Base-by-base conservation (phyloP, 73 alveolate species). In the Halteria grandinella region DNA sequence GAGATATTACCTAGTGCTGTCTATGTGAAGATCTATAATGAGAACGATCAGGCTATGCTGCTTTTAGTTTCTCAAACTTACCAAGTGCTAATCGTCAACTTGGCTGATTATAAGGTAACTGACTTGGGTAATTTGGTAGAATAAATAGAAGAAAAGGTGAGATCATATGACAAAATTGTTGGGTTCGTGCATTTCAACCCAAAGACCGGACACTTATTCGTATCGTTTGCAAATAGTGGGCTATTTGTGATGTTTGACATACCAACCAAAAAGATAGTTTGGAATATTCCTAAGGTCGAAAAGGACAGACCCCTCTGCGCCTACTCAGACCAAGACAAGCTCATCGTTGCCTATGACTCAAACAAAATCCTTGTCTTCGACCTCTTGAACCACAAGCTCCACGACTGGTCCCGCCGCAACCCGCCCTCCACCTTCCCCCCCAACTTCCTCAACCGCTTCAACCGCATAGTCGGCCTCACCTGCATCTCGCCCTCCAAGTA, bases 371-470 rank as follows among this genome's bases (percentile, higher is more conserved):
- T 72, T 55, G 51, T 89, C 18, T 69, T 74, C 59, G 93, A 84
- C 44, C 64, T 62, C 20, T 18, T 20, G 18, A 63, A 76, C 45
- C 45, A 83, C 40, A 76, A 76, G 62, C 64, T 89, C 15, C 85
- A 81, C 45, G 81, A 84, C 18, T 89, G 96, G 96, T 69, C 92
- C 11, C 64, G 66, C 50, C 24, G 45, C 44, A 89, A 86, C 74
- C n/a, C n/a, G n/a, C 54, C 48, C 37, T 47, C 62, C 54, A 55
- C 69, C 33, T 83, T 83, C 80, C 95, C 95, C 27, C 18, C 29
- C 47, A 83, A 87, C 69, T 87, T 74, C 43, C 69, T 70, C 15
- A 87, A 59, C 36, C 72, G 95, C 84, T 87, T 55, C 52, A 87
- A 87, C 63, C 80, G 80, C 60, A 59, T 72, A 4, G 70, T 87